phyloP scores from a whole-genome alignment of 2,329 filamentous ascomycete species.

The Pleomassaria siparia region DNA sequence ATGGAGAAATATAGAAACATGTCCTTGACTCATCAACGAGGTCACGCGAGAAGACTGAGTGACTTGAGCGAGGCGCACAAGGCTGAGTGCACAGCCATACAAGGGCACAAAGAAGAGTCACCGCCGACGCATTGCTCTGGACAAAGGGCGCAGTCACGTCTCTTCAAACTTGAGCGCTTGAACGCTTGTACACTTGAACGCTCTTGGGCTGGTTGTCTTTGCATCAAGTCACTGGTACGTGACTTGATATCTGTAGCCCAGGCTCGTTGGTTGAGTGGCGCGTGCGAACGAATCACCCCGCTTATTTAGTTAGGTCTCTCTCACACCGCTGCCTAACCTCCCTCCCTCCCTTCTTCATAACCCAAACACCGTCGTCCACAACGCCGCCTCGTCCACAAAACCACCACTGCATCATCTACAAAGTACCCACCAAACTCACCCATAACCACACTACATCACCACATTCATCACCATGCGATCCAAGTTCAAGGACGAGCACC shows the following conservation, averaged over 20 bases:
- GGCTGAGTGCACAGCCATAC: constrained; percentile 32
- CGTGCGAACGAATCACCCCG: not conserved
- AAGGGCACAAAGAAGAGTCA: constrained; percentile 28
- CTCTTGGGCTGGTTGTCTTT: constrained; percentile 6
- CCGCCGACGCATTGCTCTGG: constrained; percentile 5
- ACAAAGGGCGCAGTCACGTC: constrained; percentile 20
- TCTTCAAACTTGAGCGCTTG: no score
- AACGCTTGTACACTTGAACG: no score
- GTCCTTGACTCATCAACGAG: no score
- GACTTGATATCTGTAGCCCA: not conserved
- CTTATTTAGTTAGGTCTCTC: constrained; percentile 25
- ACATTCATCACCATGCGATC: constrained; percentile 70
- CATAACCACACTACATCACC: constrained; percentile 12
- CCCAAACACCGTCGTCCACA: constrained; percentile 22
- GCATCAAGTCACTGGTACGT: not conserved
- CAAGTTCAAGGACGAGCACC: constrained; percentile 99
- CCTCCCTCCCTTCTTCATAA: constrained; percentile 24
- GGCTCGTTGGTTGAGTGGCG: constrained; percentile 21
- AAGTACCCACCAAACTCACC: no score
- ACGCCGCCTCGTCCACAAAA: constrained; percentile 9
- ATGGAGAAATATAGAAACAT: constrained; percentile 13
- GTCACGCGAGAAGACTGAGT: constrained; percentile 35
- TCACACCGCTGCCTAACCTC: constrained; percentile 37
- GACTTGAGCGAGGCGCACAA: constrained; percentile 24
- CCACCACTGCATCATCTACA: no score